These are phyloP conservation scores for Debaryomyces castellii DNA, from an alignment of 805 yeast species.

Conservation along the genomic window DNA sequence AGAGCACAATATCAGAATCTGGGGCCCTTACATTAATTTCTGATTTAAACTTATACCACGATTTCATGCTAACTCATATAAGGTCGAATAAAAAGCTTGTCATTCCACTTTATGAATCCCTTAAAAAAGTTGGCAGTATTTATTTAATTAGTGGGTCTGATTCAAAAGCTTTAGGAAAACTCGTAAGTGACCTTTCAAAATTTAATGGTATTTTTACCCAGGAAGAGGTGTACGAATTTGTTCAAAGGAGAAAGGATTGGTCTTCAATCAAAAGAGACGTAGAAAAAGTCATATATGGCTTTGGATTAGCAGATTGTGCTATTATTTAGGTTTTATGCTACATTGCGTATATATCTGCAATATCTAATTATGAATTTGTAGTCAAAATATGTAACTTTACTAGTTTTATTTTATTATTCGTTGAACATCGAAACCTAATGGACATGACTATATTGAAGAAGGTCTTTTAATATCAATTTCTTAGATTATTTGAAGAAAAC, in stretches of 20 bases:
- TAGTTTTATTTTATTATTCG: too few species aligned
- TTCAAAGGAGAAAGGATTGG: constrained; percentile 89
- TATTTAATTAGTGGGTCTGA: constrained; percentile 70
- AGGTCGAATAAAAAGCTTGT: constrained; percentile 64
- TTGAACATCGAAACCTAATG: too few species aligned
- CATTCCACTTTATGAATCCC: constrained; percentile 71
- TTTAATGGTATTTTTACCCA: constrained; percentile 89
- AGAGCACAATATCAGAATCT: constrained; percentile 63
- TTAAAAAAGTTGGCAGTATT: constrained; percentile 82
- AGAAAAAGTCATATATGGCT: constrained; percentile 93
- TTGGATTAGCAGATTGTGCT: constrained; percentile 75
- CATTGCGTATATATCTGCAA: too few species aligned
- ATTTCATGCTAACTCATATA: constrained; percentile 54
- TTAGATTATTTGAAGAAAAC: too few species aligned
- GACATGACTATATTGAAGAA: too few species aligned
- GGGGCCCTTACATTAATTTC: constrained; percentile 84
- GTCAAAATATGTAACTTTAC: too few species aligned
- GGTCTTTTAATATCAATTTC: too few species aligned
- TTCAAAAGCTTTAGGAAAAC: constrained; percentile 78
- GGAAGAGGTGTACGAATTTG: constrained; percentile 92
- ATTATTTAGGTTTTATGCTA: constrained; percentile 31
- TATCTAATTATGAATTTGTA: too few species aligned
- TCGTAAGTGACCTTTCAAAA: constrained; percentile 78
- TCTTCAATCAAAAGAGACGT: constrained; percentile 68
- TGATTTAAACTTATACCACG: constrained; percentile 77